Percentiles rank a stretch among this genome's conserved stretches.
Conservation (phyloP, 2,329 filamentous ascomycete genomes). For the Cladophialophora immunda region DNA sequence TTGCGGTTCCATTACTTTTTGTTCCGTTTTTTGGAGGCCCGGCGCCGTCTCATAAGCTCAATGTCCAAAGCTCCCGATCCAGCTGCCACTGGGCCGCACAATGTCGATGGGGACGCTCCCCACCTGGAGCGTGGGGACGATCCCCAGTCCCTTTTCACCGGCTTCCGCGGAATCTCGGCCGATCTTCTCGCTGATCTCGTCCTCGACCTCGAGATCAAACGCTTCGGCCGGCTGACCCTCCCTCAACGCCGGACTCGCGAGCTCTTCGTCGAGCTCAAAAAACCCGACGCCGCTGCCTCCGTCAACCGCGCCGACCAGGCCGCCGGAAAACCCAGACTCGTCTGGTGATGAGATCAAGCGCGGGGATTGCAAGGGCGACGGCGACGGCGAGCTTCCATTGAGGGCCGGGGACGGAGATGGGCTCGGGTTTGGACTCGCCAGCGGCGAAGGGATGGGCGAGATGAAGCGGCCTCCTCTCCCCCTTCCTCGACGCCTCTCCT, state of each 20-base stretch:
- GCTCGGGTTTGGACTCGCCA: constrained; percentile 23
- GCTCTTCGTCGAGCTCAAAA: constrained; percentile 42
- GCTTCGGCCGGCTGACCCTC: constrained; percentile 25
- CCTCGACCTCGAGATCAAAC: constrained; percentile 15
- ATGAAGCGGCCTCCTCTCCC: constrained; percentile 17
- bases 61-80: constrained; percentile 40
- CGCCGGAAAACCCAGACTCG: constrained; percentile 30
- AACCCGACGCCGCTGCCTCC: constrained; percentile 39
- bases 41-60: constrained; percentile 12
- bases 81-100: constrained; percentile 35
- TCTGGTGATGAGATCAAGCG: constrained; percentile 19
- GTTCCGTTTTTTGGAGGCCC: too few relatives aligned
- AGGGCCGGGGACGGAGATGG: constrained; percentile 32
- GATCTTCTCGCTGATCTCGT: constrained; percentile 17
- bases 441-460: constrained; percentile 32
- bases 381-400: constrained; percentile 16
- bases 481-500: constrained; percentile 19
- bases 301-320: constrained; percentile 24
- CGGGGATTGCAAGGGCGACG: not conserved
- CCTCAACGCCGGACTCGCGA: constrained; percentile 33
- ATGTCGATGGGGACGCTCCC: constrained; percentile 41
- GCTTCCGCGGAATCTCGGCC: constrained; percentile 7
- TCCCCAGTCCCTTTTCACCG: constrained; percentile 4
- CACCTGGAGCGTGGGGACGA: constrained; percentile 9
- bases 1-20: not conserved